Conservation (phyloP, 2,329 filamentous ascomycete genomes). For the Nemania sp. region DNA sequence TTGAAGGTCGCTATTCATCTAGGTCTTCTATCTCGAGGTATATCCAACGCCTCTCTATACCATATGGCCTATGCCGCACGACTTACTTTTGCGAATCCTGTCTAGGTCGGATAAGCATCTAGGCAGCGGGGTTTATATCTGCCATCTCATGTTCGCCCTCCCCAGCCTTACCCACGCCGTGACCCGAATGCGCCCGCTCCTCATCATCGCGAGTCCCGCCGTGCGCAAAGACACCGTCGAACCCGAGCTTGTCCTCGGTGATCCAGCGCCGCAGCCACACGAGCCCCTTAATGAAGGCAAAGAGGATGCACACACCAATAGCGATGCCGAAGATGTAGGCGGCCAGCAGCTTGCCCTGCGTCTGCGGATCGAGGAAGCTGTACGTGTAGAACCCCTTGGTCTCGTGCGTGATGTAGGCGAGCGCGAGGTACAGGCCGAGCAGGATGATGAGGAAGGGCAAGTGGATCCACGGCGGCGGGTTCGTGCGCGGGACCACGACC, state of each 20-base stretch:
- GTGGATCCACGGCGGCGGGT: slow-evolving; percentile 69
- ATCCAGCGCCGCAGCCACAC: slow-evolving; percentile 57
- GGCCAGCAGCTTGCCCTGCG: slow-evolving; percentile 67
- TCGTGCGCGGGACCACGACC: slow-evolving; percentile 74
- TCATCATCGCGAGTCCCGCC: not conserved
- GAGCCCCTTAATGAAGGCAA: slow-evolving; percentile 56
- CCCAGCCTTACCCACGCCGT: not conserved
- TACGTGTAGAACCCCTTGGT: slow-evolving; percentile 83
- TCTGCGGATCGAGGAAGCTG: slow-evolving; percentile 75
- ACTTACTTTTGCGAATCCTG: not conserved
- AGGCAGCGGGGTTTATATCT: slow-evolving; percentile 3
- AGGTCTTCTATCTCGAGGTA: not conserved
- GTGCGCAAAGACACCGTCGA: slow-evolving; percentile 44
- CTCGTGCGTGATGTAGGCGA: slow-evolving; percentile 79
- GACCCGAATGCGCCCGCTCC: not conserved
- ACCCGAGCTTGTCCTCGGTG: slow-evolving; percentile 49
- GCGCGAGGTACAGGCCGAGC: slow-evolving; percentile 75
- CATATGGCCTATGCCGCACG: not conserved
- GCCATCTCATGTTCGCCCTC: slow-evolving; percentile 19
- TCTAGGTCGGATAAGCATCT: not conserved
- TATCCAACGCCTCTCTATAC: not conserved
- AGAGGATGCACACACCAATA: slow-evolving; percentile 58
- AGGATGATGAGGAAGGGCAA: slow-evolving; percentile 76
- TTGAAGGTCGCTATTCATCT: not conserved
- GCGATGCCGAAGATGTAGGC: slow-evolving; percentile 69